Evolutionary conservation across 2,329 filamentous ascomycete genomes (phyloP).

Genomic region (Fusarium zealandicum): DNA sequence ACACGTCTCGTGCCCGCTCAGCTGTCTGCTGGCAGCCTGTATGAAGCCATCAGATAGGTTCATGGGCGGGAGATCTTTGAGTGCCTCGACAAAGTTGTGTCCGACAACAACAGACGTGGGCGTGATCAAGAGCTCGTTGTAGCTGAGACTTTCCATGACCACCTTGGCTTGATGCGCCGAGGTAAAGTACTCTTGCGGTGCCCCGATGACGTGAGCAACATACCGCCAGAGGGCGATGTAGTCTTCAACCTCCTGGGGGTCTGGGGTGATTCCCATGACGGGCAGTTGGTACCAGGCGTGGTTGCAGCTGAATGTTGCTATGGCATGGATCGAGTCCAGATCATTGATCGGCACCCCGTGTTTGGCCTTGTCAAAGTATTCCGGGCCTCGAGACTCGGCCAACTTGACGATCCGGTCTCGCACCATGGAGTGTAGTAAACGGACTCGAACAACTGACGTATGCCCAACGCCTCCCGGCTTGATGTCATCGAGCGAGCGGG

Average conservation of each 20-base stretch:
- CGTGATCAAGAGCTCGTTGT: constrained; percentile 46
- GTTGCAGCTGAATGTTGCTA: constrained; percentile 67
- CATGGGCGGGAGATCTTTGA: constrained; percentile 48
- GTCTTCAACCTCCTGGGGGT: constrained; percentile 63
- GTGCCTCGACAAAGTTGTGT: constrained; percentile 49
- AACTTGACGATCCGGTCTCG: constrained; percentile 68
- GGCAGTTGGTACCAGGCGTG: constrained; percentile 69
- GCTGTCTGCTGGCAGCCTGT: constrained; percentile 42
- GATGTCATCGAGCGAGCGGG: constrained; percentile 62
- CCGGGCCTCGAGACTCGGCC: constrained; percentile 54
- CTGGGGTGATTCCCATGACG: constrained; percentile 67
- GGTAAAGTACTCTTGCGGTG: constrained; percentile 39
- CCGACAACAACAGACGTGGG: constrained; percentile 46
- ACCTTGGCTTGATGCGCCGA: constrained; percentile 39
- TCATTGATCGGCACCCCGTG: constrained; percentile 71
- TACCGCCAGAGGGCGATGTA: constrained; percentile 66
- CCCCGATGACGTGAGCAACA: constrained; percentile 43
- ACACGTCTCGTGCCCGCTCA: constrained; percentile 50
- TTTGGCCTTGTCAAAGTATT: constrained; percentile 65
- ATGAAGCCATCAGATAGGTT: constrained; percentile 42
- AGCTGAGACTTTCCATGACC: constrained; percentile 45
- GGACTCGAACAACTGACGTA: constrained; percentile 67
- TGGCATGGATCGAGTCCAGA: constrained; percentile 69
- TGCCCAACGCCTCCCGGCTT: constrained; percentile 69
- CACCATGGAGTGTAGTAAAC: constrained; percentile 70